Percentiles rank a stretch among this genome's conserved stretches.
These are phyloP conservation scores for Pogostemon cablin DNA, from an alignment of 257 asterid genomes.

Conservation along the genomic window DNA sequence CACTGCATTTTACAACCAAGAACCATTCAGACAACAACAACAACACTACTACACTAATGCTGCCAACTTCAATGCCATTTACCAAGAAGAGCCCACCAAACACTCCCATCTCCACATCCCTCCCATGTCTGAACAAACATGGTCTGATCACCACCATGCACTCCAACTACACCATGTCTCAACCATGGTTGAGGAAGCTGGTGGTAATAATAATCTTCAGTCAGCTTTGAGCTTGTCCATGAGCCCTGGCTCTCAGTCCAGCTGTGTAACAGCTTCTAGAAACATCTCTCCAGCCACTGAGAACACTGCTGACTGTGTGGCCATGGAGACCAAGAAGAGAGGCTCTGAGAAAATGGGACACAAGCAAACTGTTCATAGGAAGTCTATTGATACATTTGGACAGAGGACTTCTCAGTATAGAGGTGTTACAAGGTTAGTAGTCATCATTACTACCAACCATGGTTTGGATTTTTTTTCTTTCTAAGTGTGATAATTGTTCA, in stretches of 20 bases:
- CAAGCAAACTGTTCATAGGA: slow-evolving; percentile 79
- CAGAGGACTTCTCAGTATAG: slow-evolving; percentile 97
- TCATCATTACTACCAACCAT: neutral
- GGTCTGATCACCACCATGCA: slow-evolving; percentile 54
- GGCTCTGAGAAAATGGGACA: slow-evolving; percentile 46
- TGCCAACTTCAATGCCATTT: slow-evolving; percentile 44
- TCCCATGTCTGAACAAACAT: slow-evolving; percentile 45
- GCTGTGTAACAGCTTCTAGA: slow-evolving; percentile 69
- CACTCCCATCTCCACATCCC: slow-evolving; percentile 44
- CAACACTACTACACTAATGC: slow-evolving; percentile 37
- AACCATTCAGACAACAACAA: slow-evolving; percentile 38
- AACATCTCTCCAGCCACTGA: slow-evolving; percentile 55
- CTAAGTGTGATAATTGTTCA: neutral
- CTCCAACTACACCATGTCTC: slow-evolving; percentile 36
- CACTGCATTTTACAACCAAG: slow-evolving; percentile 54
- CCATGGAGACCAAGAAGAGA: slow-evolving; percentile 71
- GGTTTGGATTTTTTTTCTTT: neutral
- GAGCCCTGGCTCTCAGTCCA: slow-evolving; percentile 87
- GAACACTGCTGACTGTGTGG: slow-evolving; percentile 31
- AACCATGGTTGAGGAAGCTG: slow-evolving; percentile 29
- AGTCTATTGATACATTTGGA: slow-evolving; percentile 93
- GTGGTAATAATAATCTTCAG: slow-evolving; percentile 52
- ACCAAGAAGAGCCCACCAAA: slow-evolving; percentile 38
- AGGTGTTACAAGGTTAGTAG: slow-evolving; percentile 81
- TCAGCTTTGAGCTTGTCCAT: slow-evolving; percentile 62